Evolutionary conservation across 805 yeast genomes (phyloP), one percentile per base, ranked within the genome.

Genomic region (Barnettozyma vustinii): DNA sequence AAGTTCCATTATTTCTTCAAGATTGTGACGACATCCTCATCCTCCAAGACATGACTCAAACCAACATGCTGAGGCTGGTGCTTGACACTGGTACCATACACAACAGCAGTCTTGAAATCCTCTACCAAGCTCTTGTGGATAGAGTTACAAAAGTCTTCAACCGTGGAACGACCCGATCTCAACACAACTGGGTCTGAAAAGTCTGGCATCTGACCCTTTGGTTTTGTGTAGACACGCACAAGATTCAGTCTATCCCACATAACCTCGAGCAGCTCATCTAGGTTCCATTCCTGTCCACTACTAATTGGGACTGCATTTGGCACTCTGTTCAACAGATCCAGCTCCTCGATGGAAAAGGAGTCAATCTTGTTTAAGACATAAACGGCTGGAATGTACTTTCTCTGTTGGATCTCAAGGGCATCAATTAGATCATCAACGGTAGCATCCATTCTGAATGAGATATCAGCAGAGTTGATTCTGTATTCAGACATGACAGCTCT

Each of bases 21-120:
- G 58, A 91, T 88, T 18, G 99, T 92, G 45, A 94, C 96, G 30
- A 94, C 99, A 69, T 94, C 99, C 70, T 94, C 99, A 69, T 94
- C 99, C 69, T 84, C 86, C 59, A 94, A 73, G 12, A 67, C 74
- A 71, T 94, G 99, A 42, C 77, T 68, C 57, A 94, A 74, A 26
- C 99, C 99, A 42, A 92, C 98, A 57, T 84, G 81, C 71, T 94
- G 99, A 15, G 98, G 98, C 69, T 92, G 97, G 67, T 94, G 99
- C 73, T 94, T 94, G 46, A 92, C 98, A 65, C 96, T 86, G 27
- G 86, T 79, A 35, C 99, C 99, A 63, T 75, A 94, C 1, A 94
- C 99, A 52, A 89, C 78, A 1, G 99, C 99, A 58, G 81, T 84
- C 69, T 89, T 86, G 70, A 94, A 94, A 62, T 94, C 96, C 40